Base-by-base conservation (phyloP, 2,329 filamentous ascomycete species). In the Penicillium hordei region DNA sequence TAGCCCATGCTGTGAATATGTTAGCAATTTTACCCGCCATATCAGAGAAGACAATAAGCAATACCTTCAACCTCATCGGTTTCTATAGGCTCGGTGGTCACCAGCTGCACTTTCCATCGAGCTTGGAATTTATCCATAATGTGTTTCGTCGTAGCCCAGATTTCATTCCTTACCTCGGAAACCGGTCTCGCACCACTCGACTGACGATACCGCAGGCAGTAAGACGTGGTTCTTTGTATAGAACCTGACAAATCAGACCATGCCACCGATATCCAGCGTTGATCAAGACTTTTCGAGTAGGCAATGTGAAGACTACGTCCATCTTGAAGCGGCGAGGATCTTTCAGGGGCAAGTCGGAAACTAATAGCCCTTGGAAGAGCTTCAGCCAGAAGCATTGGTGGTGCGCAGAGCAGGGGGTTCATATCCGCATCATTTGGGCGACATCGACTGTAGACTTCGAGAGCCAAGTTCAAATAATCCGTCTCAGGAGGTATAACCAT, bases 191-290 rank as follows among this genome's bases (percentile, higher is more conserved):
- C 58, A 15, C 68, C 60, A 46, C 60, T 66, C 25, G 69, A 70
- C 21, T 69, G 59, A 67, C 73, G 61, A 72, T 76, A 66, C 65
- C 78, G 69, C 65, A 86, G 68, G 59, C 82, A 82, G 63, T 86
- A 86, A 0, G 83, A 81, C 58, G 81, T 78, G 2, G 73, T 80
- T 21, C 79, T 75, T 60, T 85, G 81, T 40, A 83, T 78, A 39
- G 76, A 78, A 9, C 85, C 85, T 27, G 75, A 78, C 58, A 77
- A 82, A 70, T 87, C 83, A 1, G 81, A 82, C 85, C 85, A 87
- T 1, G 82, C 81, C 4, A 80, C 83, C 7, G 79, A 83, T 25
- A 86, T 65, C 85, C 85, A 88, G 21, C 78, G 75, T 29, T 81
- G 77, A 62, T 86, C 82, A 9, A 77, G 64, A 60, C 83, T 86